Percentiles rank a stretch among this genome's conserved stretches.
phyloP scores from a whole-genome alignment of 169 alveolate species.

The Plasmodium vivax region DNA sequence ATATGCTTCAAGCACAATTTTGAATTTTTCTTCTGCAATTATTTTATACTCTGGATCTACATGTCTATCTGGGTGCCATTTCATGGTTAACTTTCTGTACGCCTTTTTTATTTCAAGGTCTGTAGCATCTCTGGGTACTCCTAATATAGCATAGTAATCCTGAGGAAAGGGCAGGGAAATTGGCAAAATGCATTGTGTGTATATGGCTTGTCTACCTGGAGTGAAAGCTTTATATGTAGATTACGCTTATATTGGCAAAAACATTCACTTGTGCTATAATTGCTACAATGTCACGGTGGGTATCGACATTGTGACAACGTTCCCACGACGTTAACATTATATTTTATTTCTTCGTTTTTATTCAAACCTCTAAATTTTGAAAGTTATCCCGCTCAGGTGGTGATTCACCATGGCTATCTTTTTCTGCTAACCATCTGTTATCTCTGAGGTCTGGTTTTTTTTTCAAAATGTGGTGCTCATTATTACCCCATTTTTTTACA shows the following conservation, averaged over 20 bases:
- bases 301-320: not conserved
- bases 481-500: not conserved
- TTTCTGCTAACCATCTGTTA: constrained; percentile 1
- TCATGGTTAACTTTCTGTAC: constrained; percentile 90
- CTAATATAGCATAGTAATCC: constrained; percentile 84
- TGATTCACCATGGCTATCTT: not conserved
- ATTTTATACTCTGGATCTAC: constrained; percentile 8
- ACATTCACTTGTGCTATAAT: not conserved
- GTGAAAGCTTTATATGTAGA: not conserved
- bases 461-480: not conserved
- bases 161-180: not conserved
- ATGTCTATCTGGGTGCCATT: constrained; percentile 91
- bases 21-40: constrained; percentile 89
- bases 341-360: not conserved
- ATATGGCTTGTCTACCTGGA: not conserved
- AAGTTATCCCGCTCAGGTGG: not conserved
- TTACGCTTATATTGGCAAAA: not conserved
- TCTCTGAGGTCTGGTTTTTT: not conserved
- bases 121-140: constrained; percentile 79
- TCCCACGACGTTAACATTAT: not conserved
- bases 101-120: constrained; percentile 92
- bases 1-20: constrained; percentile 93
- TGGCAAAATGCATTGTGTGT: not conserved
- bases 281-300: not conserved
- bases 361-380: not conserved